Percentiles rank a stretch among this genome's conserved stretches.
phyloP scores from a whole-genome alignment of 768 basidiomycete species.

The Russula ochroleuca region DNA sequence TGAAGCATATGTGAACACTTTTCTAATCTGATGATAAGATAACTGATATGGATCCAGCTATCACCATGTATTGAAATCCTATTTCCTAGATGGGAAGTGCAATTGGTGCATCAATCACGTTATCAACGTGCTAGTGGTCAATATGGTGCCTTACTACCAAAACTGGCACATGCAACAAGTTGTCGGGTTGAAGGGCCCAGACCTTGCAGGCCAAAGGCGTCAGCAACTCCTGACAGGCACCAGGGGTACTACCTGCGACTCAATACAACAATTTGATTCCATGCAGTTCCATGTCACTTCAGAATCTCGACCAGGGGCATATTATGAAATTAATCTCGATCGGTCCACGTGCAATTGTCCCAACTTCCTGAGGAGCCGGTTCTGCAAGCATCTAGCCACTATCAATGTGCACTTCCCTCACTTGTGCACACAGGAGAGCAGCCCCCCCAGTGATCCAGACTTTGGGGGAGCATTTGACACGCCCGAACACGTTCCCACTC shows the following conservation, averaged over 20 bases:
- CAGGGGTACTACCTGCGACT: not conserved
- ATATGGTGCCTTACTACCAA: not conserved
- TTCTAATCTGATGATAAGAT: not conserved
- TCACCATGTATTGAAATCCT: not conserved
- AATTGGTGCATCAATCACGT: not conserved
- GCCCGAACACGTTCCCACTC: too few species aligned
- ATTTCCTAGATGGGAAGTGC: not conserved
- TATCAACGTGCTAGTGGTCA: not conserved
- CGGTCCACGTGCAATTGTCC: not conserved
- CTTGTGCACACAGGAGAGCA: too few species aligned
- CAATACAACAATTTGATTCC: not conserved
- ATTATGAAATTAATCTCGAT: not conserved
- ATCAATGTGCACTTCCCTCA: not conserved
- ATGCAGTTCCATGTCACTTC: not conserved
- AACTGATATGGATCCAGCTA: not conserved
- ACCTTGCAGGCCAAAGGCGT: not conserved
- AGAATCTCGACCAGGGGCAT: too few species aligned
- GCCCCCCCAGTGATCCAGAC: too few species aligned
- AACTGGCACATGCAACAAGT: not conserved
- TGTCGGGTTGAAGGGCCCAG: not conserved
- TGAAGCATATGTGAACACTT: not conserved
- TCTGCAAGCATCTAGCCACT: conserved; percentile 3
- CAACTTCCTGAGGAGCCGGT: not conserved
- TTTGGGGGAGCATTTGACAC: too few species aligned
- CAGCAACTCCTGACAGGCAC: not conserved